Evolutionary conservation across 768 basidiomycete genomes (phyloP), one percentile per base, ranked within the genome.

Genomic region (Lentinula raphanica): DNA sequence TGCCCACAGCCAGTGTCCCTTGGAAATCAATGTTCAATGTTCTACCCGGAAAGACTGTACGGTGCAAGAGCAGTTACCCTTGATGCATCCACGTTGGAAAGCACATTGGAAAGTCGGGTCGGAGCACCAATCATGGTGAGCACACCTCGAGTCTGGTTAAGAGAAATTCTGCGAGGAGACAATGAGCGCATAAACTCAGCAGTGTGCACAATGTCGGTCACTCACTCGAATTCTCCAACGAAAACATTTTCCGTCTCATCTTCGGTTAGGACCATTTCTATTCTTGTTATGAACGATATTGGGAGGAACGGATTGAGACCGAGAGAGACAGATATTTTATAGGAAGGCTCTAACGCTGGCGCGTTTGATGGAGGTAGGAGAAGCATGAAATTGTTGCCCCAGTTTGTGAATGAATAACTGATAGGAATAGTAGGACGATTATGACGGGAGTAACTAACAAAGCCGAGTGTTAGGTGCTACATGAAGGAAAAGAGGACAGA

Each of bases 281-380:
- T 67, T 17, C 69, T 69, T 1, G 79, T 81, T 13, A 74, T 63
- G 58, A 76, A 77, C 1, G 76, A 77, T 2, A 80, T 63, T 9
- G 78, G 79, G 1, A 76, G 67, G 51, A 80, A 77, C 2, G 79
- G 79, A 58, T 76, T 75, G 17, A 80, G 68, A 58, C 79, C 75
- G 29, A 81, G 68, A 4, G 70, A 63, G 1, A 76, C 75, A 5
- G 73, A 67, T 32, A 81, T 74, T n/a, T 72, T 71, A 56, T 78
- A 79, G 15, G 76, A 51, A 1, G 78, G 75, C 32, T 65, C 66
- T 17, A 66, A 68, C 17, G 58, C 61, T 13, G 64, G 48, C 3
- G 63, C 60, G 11, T 58, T 25, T 3, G 59, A 48, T 32, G 73
- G 74, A 1, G 76, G 76, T 54, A 77, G 64, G 6, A 79, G 64